A percentile compares a stretch with the other conserved stretches of the same genome.
These are phyloP conservation scores for Debaryomyces castellii DNA, from an alignment of 805 yeast genomes.

Conservation along the genomic window DNA sequence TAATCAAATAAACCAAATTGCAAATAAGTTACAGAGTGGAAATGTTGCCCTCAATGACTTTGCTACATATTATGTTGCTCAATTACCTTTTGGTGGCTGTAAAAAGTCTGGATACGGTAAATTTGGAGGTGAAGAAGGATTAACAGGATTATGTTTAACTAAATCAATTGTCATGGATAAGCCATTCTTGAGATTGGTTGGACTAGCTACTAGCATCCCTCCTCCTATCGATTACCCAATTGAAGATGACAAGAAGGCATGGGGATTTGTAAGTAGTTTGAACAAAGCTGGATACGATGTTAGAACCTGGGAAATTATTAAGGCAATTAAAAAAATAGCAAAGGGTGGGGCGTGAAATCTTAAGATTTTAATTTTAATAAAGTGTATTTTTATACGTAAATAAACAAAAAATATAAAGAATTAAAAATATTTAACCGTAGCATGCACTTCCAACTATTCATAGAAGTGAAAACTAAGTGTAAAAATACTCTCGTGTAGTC, in stretches of 20 bases:
- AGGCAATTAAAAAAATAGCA: conserved; percentile 38
- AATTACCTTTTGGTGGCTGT: conserved; percentile 95
- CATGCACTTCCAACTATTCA: neutral
- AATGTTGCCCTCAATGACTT: conserved; percentile 97
- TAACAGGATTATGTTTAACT: conserved; percentile 82
- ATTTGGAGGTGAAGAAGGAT: conserved; percentile 97
- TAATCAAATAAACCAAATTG: conserved; percentile 58
- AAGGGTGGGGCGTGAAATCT: conserved; percentile 23
- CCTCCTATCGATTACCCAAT: conserved; percentile 91
- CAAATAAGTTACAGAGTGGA: conserved; percentile 70
- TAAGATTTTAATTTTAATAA: neutral
- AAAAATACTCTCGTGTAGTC: neutral
- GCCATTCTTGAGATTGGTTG: conserved; percentile 54
- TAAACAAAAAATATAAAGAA: conserved; percentile 1
- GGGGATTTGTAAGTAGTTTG: conserved; percentile 82
- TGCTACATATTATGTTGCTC: conserved; percentile 94
- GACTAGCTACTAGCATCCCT: conserved; percentile 80
- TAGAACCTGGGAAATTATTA: conserved; percentile 63
- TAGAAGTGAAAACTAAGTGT: neutral
- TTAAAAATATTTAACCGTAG: conserved; percentile 1
- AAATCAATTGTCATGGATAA: conserved; percentile 87
- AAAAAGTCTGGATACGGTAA: conserved; percentile 95
- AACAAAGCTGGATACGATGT: conserved; percentile 82
- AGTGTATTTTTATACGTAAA: conserved; percentile 2
- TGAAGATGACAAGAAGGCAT: conserved; percentile 73